Evolutionary conservation across 1,284 basidiomycete genomes (phyloP).

Genomic region (Ustilago tritici): DNA sequence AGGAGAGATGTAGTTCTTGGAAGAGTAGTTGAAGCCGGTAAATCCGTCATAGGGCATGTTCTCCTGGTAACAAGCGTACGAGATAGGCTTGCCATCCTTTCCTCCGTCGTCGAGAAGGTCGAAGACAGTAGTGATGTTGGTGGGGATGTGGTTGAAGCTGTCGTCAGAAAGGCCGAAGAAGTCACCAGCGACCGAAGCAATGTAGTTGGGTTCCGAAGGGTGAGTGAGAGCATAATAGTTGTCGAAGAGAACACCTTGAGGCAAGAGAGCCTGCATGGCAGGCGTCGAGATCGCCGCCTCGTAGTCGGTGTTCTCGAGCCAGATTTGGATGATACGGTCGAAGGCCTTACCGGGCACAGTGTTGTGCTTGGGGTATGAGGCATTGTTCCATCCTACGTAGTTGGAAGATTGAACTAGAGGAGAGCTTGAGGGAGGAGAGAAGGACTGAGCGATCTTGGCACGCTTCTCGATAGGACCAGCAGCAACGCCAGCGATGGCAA

Average conservation of each 20-base stretch:
- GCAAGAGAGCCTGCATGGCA: conserved; percentile 73
- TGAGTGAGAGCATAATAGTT: conserved; percentile 75
- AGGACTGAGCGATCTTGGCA: conserved; percentile 67
- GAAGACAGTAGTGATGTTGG: conserved; percentile 75
- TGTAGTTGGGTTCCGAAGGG: conserved; percentile 76
- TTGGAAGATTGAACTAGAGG: conserved; percentile 69
- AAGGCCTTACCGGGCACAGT: conserved; percentile 73
- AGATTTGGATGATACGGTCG: conserved; percentile 73
- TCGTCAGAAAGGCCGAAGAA: conserved; percentile 76
- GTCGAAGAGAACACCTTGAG: conserved; percentile 72
- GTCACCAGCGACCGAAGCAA: conserved; percentile 72
- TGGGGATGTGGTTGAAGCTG: conserved; percentile 69
- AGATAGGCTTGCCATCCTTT: conserved; percentile 69
- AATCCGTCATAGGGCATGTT: conserved; percentile 76
- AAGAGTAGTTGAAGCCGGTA: conserved; percentile 71
- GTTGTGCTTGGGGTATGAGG: conserved; percentile 70
- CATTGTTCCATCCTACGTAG: conserved; percentile 72
- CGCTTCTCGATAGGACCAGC: conserved; percentile 51
- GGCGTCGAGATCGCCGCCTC: conserved; percentile 64
- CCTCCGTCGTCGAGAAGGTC: conserved; percentile 77
- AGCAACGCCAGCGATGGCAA: conserved; percentile 11
- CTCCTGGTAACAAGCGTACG: conserved; percentile 71
- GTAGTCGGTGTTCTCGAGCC: conserved; percentile 77
- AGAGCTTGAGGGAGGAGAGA: conserved; percentile 70
- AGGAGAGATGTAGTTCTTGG: conserved; percentile 72